Base-by-base conservation (phyloP, 345 rosid genomes). In the Acer negundo region DNA sequence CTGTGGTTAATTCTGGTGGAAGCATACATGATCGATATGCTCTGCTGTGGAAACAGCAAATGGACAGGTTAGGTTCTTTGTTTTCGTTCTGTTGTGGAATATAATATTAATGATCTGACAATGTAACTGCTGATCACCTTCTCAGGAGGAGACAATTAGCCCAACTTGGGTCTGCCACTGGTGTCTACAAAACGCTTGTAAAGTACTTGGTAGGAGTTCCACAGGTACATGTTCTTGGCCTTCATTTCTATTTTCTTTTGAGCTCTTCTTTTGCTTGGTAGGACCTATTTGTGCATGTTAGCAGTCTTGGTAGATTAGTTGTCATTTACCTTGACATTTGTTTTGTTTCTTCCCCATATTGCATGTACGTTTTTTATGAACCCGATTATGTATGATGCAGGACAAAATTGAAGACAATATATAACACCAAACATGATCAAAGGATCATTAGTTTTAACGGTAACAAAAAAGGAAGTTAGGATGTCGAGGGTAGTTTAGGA, bases 141-240 rank as follows among this genome's bases (percentile, higher is more conserved):
- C 62, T 68, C 85, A 93, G 99, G 95, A 91, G 99, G 89, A 92
- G 91, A 84, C 97, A 88, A 81, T 87, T 95, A 76, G 98, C 93
- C 72, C 99, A 93, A 80, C 94, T 95, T 81, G 99, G 99, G 80
- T 91, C 98, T 82, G 99, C 97, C 7, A 89, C 98, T 70, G 99
- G 99, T 84, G 99, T 95, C 77, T 95, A 95, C 75, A 95, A 92
- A 90, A 95, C 99, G 82, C 91, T 95, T 75, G 96, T 95, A 51
- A 95, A 95, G 86, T 95, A 95, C 86, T 88, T 95, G 87, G 98
- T 95, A 49, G 99, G 99, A 80, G 99, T 95, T 85, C 98, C 99
- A n/a, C 92, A 95, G 95, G 99, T 93, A 85, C 70, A 76, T 79
- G 73, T 67, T 68, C n/a, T 65, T 68, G 16, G 46, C 46, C 46